Evolutionary conservation across 140 eudicot genomes (phyloP).

Genomic region (Erigeron philadelphicus): DNA sequence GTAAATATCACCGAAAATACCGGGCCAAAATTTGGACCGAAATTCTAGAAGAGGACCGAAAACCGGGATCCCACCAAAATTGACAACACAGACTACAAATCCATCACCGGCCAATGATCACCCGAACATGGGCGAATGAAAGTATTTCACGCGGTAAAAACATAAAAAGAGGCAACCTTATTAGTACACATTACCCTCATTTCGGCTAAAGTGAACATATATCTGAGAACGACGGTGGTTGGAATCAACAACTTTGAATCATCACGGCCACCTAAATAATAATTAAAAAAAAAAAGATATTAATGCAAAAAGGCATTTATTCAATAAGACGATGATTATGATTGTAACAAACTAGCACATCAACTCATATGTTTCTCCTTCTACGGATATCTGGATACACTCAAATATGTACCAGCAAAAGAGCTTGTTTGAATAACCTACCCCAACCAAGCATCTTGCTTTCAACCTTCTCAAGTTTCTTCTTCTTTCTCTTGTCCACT

Average conservation of each 20-base stretch:
- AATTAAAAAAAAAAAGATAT: background rate
- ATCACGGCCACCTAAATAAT: slow-evolving; percentile 79
- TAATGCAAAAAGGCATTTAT: slow-evolving; percentile 1
- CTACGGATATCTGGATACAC: background rate
- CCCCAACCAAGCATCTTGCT: slow-evolving; percentile 99
- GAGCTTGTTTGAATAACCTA: slow-evolving; percentile 29
- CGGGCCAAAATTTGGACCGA: no score
- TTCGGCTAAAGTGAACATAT: slow-evolving; percentile 84
- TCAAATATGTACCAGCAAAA: background rate
- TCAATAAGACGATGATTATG: slow-evolving; percentile 11
- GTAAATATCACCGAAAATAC: no score
- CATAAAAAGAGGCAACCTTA: background rate
- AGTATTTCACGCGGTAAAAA: background rate
- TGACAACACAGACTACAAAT: background rate
- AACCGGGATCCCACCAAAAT: no score
- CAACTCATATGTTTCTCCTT: background rate
- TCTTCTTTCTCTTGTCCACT: slow-evolving; percentile 84
- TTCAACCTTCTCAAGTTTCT: slow-evolving; percentile 81
- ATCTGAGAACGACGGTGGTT: slow-evolving; percentile 75
- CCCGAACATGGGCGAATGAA: background rate
- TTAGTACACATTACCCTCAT: slow-evolving; percentile 61
- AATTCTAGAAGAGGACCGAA: no score
- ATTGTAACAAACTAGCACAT: slow-evolving; percentile 10
- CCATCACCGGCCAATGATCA: background rate
- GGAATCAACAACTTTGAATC: slow-evolving; percentile 77